phyloP scores from a whole-genome alignment of 331 rosid genomes.

The Saraca asoca region DNA sequence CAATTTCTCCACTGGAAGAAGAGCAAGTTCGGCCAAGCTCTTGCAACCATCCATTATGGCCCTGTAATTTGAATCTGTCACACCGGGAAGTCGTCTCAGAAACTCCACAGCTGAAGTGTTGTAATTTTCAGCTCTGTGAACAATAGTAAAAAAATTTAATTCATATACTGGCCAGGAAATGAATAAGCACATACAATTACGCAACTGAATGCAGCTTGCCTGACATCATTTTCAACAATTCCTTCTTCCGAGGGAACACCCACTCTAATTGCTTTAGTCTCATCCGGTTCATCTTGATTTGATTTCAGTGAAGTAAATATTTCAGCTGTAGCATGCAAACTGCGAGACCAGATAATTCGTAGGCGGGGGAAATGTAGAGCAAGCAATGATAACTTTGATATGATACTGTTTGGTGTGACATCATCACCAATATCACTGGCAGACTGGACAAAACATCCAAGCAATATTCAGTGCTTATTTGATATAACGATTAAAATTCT shows the following conservation, averaged over 20 bases:
- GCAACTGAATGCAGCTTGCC: constrained; percentile 47
- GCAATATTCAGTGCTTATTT: constrained; percentile 24
- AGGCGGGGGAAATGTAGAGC: constrained; percentile 88
- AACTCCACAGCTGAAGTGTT: constrained; percentile 96
- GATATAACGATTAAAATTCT: too few species aligned
- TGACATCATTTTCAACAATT: constrained; percentile 76
- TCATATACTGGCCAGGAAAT: constrained; percentile 8
- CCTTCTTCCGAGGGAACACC: constrained; percentile 98
- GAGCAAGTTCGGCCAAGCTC: constrained; percentile 90
- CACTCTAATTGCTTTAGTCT: constrained; percentile 81
- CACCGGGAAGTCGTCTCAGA: constrained; percentile 90
- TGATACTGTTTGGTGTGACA: constrained; percentile 82
- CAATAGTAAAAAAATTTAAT: constrained; percentile 18
- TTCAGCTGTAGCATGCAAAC: constrained; percentile 89
- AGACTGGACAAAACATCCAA: constrained; percentile 60
- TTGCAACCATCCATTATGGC: constrained; percentile 81
- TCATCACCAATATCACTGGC: constrained; percentile 95
- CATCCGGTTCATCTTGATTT: constrained; percentile 95
- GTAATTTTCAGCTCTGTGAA: constrained; percentile 86
- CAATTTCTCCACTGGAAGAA: constrained; percentile 75
- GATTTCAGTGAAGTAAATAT: constrained; percentile 84
- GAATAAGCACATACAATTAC: constrained; percentile 6
- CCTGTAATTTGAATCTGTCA: constrained; percentile 86
- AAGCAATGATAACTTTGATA: constrained; percentile 89
- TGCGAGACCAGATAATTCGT: constrained; percentile 93